Evolutionary conservation across 2,329 filamentous ascomycete genomes (phyloP).

Genomic region (Aspergillus viridinutans): DNA sequence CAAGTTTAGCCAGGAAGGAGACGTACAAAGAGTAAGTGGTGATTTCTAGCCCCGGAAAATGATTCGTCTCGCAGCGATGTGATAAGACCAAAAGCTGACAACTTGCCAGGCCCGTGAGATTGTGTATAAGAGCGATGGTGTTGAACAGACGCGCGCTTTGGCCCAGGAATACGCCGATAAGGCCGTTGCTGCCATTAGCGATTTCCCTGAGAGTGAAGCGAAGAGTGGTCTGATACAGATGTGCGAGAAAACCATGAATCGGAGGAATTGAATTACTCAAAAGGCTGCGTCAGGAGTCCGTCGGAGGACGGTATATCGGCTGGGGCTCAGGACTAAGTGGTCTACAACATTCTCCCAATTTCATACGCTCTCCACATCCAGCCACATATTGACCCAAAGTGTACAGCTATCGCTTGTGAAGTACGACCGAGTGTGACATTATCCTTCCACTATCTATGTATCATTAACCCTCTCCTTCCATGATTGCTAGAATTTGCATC

Average conservation of each 20-base stretch:
- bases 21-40: conserved; percentile 70
- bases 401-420: not conserved
- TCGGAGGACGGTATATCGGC: not conserved
- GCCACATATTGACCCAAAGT: not conserved
- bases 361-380: not conserved
- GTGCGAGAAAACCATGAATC: conserved; percentile 85
- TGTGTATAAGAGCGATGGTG: conserved; percentile 76
- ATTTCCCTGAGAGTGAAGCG: conserved; percentile 90
- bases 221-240: conserved; percentile 89
- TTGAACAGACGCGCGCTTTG: conserved; percentile 85
- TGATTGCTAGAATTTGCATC: not conserved
- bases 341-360: not conserved
- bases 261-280: conserved; percentile 62
- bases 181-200: conserved; percentile 76
- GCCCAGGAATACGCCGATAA: conserved; percentile 88
- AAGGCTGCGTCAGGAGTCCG: not conserved
- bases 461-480: not conserved
- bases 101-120: conserved; percentile 71
- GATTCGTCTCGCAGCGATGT: not conserved
- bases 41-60: not conserved
- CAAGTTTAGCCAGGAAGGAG: conserved; percentile 79
- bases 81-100: not conserved
- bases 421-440: not conserved
- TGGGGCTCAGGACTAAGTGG: not conserved
- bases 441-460: not conserved